These are phyloP conservation scores for Ilyonectria robusta DNA, from an alignment of 2,329 filamentous ascomycete genomes.

Conservation along the genomic window DNA sequence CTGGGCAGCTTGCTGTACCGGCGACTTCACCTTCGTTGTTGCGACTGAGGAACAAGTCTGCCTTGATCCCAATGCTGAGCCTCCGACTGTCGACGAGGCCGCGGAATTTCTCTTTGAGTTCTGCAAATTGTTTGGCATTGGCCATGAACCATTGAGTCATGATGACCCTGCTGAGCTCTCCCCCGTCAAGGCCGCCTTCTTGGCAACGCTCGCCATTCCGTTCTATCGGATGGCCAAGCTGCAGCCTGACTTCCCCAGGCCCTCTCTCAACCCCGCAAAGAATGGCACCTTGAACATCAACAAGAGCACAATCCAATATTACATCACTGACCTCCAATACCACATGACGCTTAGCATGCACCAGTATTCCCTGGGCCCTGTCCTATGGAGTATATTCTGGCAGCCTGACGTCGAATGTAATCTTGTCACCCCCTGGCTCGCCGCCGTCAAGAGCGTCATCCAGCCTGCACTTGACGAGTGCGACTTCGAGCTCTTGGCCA, in stretches of 20 bases:
- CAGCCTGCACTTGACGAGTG: slow-evolving; percentile 36
- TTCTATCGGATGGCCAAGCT: slow-evolving; percentile 48
- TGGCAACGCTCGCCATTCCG: slow-evolving; percentile 45
- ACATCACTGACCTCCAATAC: slow-evolving; percentile 42
- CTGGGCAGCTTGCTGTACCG: slow-evolving; percentile 39
- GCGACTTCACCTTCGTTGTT: slow-evolving; percentile 39
- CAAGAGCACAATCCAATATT: slow-evolving; percentile 35
- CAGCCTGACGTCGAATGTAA: slow-evolving; percentile 50
- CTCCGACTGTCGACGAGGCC: slow-evolving; percentile 39
- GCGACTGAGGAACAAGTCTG: slow-evolving; percentile 38
- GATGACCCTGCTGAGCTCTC: slow-evolving; percentile 33
- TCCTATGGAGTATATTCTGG: slow-evolving; percentile 52
- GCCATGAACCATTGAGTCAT: slow-evolving; percentile 32
- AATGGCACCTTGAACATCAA: slow-evolving; percentile 20
- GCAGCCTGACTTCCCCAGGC: slow-evolving; percentile 41
- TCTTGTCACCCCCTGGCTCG: slow-evolving; percentile 49
- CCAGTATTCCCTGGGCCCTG: slow-evolving; percentile 43
- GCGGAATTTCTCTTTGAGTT: slow-evolving; percentile 45
- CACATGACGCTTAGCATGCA: slow-evolving; percentile 52
- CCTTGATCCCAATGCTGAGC: slow-evolving; percentile 31
- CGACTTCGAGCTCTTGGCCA: slow-evolving; percentile 44
- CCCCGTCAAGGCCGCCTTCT: slow-evolving; percentile 45
- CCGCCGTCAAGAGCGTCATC: slow-evolving; percentile 42
- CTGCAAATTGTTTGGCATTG: slow-evolving; percentile 45
- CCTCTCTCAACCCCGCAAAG: slow-evolving; percentile 29